Conservation (phyloP, 352 stramenopile species). For the Pythium biforme region DNA sequence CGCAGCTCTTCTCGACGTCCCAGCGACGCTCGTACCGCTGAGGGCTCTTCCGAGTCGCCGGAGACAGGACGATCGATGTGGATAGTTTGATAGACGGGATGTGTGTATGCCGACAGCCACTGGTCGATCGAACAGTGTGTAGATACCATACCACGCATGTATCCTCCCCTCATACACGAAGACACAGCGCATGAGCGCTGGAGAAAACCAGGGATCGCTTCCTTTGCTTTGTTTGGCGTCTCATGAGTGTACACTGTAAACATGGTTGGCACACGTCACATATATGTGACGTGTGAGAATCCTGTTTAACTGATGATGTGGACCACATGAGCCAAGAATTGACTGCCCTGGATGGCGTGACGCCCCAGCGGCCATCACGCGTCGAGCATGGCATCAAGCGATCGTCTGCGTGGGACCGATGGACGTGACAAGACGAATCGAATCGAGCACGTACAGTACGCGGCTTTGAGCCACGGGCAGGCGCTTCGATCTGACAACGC, state of each 20-base stretch:
- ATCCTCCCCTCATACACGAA: too few species aligned
- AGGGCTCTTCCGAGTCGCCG: too few species aligned
- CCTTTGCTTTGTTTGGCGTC: too few species aligned
- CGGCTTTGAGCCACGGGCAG: neutral
- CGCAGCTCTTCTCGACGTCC: constrained; percentile 65
- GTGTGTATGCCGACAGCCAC: too few species aligned
- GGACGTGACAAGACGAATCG: neutral
- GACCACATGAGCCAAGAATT: neutral
- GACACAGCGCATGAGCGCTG: too few species aligned
- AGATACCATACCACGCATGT: neutral
- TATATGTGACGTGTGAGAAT: constrained; percentile 3
- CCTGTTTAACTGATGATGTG: neutral
- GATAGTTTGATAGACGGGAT: neutral
- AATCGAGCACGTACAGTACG: too few species aligned
- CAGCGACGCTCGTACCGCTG: constrained; percentile 77
- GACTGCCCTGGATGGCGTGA: neutral
- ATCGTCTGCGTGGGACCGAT: neutral
- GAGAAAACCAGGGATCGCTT: too few species aligned
- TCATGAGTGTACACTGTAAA: too few species aligned
- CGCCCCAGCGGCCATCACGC: neutral
- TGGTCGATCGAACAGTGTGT: too few species aligned
- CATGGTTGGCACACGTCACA: constrained; percentile 17
- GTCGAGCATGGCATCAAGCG: neutral
- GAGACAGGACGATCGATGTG: neutral
- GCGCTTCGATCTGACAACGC: neutral